A percentile compares a stretch with the other conserved stretches of the same genome.
Evolutionary conservation across 805 yeast genomes (phyloP).

Genomic region (Teunomyces aglyptinius): DNA sequence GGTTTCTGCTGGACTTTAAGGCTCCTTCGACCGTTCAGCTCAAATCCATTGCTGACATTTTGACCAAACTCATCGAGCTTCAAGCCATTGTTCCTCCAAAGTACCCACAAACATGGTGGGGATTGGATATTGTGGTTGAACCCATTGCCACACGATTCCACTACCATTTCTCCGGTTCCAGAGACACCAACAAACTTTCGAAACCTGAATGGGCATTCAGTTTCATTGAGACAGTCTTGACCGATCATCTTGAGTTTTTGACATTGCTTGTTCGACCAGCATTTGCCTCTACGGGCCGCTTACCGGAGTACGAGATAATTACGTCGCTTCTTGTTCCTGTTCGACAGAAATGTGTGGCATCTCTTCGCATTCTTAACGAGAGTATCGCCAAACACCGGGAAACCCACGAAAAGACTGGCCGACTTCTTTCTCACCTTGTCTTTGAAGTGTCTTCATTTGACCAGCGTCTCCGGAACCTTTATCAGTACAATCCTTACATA

Average conservation of each 20-base stretch:
- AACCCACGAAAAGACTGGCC: conserved; percentile 39
- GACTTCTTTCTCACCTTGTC: conserved; percentile 56
- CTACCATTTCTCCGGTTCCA: conserved; percentile 55
- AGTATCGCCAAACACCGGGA: conserved; percentile 15
- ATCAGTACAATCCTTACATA: conserved; percentile 46
- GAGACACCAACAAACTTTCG: conserved; percentile 60
- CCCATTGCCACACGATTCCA: conserved; percentile 51
- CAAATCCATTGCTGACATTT: neutral
- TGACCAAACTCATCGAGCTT: conserved; percentile 21
- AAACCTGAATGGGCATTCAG: conserved; percentile 72
- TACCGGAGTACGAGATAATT: conserved; percentile 39
- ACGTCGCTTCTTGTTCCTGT: conserved; percentile 48
- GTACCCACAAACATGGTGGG: conserved; percentile 47
- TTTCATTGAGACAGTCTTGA: conserved; percentile 45
- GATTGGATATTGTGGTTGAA: conserved; percentile 44
- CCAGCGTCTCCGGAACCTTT: conserved; percentile 42
- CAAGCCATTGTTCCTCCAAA: conserved; percentile 30
- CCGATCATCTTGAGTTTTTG: conserved; percentile 39
- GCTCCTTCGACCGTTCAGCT: neutral
- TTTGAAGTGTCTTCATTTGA: conserved; percentile 60
- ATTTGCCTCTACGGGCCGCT: conserved; percentile 26
- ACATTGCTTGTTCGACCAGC: conserved; percentile 36
- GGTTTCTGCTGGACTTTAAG: neutral
- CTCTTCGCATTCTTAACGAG: conserved; percentile 23
- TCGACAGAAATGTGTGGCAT: conserved; percentile 38